Evolutionary conservation across 371 early-diverging fungal species (phyloP), one percentile per base, ranked within the genome.

Genomic region (Mucor piriformis): DNA sequence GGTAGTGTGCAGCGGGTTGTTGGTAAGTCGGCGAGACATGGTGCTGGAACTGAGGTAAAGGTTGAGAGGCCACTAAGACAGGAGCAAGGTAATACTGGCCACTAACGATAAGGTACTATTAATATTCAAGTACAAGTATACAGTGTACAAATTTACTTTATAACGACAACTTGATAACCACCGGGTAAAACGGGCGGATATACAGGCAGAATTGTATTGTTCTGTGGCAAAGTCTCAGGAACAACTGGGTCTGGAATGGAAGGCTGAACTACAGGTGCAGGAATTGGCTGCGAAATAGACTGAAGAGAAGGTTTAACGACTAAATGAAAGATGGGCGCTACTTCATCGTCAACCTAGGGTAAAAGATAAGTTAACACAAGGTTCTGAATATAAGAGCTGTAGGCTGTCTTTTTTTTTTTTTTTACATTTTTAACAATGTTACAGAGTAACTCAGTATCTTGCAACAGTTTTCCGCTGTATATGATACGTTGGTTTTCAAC

Each of bases 21-120:
- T 16, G 43, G 7, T 63, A n/a, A n/a, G 10, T 15, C 3, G 38
- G 13, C 12, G 16, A 23, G 24, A 24, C 21, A 46, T 46, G 7
- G 8, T 7, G 23, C 24, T 16, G 16, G 8, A 44, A 55, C 3
- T 29, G 32, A 24, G 50, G 37, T 25, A 44, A 32, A n/a, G 49
- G 59, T 16, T 63, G 64, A 37, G 72, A 44, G 0, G 70, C 61
- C 2, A 67, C 67, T 6, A 73, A 60, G 1, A 72, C 71, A 57
- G 71, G 76, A 23, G 73, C 76, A 33, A 76, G 70, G 49, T 72
- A 76, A 33, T 70, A 76, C 40, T 72, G 76, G 0, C 74, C 78
- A 67, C 78, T 77, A 63, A 66, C 74, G 74, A 61, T 18, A 35
- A 12, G 20, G 24, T 12, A 32, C 50, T 44, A 42, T n/a, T 23